phyloP scores from a whole-genome alignment of 768 basidiomycete species.

The Kwoniella dendrophila region DNA sequence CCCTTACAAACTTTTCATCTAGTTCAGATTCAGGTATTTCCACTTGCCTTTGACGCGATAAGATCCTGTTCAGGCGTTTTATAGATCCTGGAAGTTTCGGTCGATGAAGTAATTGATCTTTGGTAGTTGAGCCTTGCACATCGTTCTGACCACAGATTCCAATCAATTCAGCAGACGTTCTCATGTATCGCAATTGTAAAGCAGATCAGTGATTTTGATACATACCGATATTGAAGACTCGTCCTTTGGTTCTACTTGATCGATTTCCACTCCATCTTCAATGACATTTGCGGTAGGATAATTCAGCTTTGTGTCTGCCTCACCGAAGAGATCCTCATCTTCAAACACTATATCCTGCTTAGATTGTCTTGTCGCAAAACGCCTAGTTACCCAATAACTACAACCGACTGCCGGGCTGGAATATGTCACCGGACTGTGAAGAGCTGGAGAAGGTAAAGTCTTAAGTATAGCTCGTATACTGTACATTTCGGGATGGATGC shows the following conservation, averaged over 20 bases:
- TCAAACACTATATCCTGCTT: not conserved
- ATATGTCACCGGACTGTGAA: not conserved
- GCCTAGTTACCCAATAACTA: not conserved
- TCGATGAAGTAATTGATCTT: conserved; percentile 20
- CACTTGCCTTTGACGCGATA: conserved; percentile 58
- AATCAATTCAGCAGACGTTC: no score
- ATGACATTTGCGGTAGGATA: no score
- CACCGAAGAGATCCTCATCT: not conserved
- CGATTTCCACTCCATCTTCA: no score
- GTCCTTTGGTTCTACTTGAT: no score
- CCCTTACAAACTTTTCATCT: conserved; percentile 85
- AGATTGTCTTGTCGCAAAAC: not conserved
- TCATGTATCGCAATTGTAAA: no score
- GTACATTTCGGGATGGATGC: not conserved
- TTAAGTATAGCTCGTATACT: not conserved
- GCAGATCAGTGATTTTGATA: no score
- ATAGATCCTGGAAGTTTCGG: conserved; percentile 46
- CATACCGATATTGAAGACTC: no score
- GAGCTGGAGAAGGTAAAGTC: not conserved
- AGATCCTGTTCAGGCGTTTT: conserved; percentile 51
- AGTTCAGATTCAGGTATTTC: conserved; percentile 75
- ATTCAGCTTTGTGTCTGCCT: not conserved
- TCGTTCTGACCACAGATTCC: no score
- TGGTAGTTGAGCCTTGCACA: not conserved
- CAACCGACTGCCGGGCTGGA: not conserved